phyloP scores from a whole-genome alignment of 106 monocot genomes.

The Hemerocallis citrina region DNA sequence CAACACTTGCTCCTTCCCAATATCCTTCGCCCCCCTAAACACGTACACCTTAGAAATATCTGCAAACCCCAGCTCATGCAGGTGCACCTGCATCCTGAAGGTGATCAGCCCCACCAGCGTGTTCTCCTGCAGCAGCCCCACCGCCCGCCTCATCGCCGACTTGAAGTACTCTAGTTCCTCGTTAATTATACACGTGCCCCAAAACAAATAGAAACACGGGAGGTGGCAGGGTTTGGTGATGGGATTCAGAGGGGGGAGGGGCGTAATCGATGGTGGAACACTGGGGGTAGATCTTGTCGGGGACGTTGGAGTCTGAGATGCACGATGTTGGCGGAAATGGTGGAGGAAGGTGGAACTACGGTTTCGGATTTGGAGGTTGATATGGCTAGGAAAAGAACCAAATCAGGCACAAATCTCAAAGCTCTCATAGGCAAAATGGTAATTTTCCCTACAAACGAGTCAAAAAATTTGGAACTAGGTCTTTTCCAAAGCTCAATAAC shows the following conservation, averaged over 20 bases:
- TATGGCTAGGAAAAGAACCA: too few relatives aligned
- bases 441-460: too few relatives aligned
- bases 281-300: slow-evolving; percentile 83
- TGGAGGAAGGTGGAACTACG: slow-evolving; percentile 82
- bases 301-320: slow-evolving; percentile 72
- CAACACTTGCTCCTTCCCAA: slow-evolving; percentile 72
- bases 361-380: too few relatives aligned
- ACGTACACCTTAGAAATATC: slow-evolving; percentile 89
- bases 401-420: too few relatives aligned
- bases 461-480: too few relatives aligned
- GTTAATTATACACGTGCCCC: slow-evolving; percentile 90
- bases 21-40: slow-evolving; percentile 85
- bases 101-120: slow-evolving; percentile 85
- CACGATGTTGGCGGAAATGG: slow-evolving; percentile 82
- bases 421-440: too few relatives aligned
- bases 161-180: slow-evolving; percentile 85
- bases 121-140: slow-evolving; percentile 82
- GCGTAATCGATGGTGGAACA: slow-evolving; percentile 84
- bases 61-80: slow-evolving; percentile 83
- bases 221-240: slow-evolving; percentile 10
- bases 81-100: slow-evolving; percentile 89
- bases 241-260: slow-evolving; percentile 2
- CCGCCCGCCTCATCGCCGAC: slow-evolving; percentile 75
- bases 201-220: slow-evolving; percentile 88
- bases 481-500: too few relatives aligned